Evolutionary conservation across 129 eudicot species (phyloP).

Genomic region (Smallanthus sonchifolius): DNA sequence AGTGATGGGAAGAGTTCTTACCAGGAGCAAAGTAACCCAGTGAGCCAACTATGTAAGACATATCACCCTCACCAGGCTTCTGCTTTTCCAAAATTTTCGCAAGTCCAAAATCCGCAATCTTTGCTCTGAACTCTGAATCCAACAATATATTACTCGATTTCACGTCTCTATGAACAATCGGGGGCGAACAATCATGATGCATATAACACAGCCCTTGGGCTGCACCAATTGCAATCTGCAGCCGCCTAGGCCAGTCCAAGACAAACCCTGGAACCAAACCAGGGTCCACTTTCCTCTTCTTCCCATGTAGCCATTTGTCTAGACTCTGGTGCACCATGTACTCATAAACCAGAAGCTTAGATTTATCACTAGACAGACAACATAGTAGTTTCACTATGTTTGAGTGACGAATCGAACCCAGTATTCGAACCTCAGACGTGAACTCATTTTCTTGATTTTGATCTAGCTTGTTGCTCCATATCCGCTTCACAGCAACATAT

Average conservation of each 20-base stretch:
- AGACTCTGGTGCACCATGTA: conserved; percentile 87
- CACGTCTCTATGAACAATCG: conserved; percentile 69
- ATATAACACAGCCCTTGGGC: conserved; percentile 80
- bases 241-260: conserved; percentile 69
- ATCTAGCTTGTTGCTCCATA: conserved; percentile 47
- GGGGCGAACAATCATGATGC: conserved; percentile 79
- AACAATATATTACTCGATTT: conserved; percentile 74
- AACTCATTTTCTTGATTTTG: conserved; percentile 55
- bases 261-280: conserved; percentile 23
- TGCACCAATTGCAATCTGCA: conserved; percentile 66
- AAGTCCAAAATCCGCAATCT: conserved; percentile 77
- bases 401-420: conserved; percentile 74
- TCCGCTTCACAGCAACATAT: conserved; percentile 72
- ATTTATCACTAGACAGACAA: conserved; percentile 60
- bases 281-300: conserved; percentile 36
- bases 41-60: conserved; percentile 69
- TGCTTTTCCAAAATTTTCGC: conserved; percentile 54
- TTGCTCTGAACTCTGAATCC: conserved; percentile 58
- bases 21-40: conserved; percentile 92
- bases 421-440: conserved; percentile 60
- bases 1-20: conserved; percentile 21
- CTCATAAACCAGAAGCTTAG: conserved; percentile 84
- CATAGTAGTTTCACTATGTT: conserved; percentile 84
- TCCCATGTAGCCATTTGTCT: conserved; percentile 75
- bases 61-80: conserved; percentile 40